Conservation (phyloP, 768 basidiomycete species). For the Tulasnella sp. region DNA sequence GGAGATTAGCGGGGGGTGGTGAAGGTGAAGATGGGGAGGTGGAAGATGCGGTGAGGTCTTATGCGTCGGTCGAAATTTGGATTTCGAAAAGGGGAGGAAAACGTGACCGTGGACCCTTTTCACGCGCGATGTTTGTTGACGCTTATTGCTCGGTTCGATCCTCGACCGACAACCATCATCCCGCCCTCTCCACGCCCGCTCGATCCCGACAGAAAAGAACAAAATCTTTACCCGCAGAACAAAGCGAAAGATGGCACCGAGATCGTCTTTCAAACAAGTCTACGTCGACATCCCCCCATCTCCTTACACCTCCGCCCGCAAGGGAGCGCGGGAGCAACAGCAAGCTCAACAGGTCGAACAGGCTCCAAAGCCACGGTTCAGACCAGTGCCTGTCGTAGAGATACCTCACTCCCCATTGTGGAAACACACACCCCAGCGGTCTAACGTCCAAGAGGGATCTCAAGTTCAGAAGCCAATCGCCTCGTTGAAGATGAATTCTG, state of each 20-base stretch:
- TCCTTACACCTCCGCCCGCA: constrained; percentile 43
- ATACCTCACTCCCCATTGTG: constrained; percentile 17
- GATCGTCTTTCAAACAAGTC: constrained; percentile 42
- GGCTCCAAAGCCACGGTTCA: constrained; percentile 53
- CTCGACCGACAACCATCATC: constrained; percentile 17
- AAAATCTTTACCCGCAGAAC: not conserved
- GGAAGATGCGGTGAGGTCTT: constrained; percentile 20
- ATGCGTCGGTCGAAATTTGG: constrained; percentile 13
- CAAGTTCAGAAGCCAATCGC: not conserved
- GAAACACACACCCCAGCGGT: not conserved
- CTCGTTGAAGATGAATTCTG: not conserved
- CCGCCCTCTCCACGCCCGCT: not conserved
- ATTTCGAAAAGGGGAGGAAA: constrained; percentile 18
- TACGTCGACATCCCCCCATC: constrained; percentile 65
- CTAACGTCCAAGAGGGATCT: not conserved
- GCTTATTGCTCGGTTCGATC: constrained; percentile 15
- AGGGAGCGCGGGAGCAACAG: constrained; percentile 2
- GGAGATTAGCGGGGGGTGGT: constrained; percentile 22
- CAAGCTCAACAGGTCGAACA: constrained; percentile 12
- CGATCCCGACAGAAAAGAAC: not conserved
- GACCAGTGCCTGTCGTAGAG: constrained; percentile 69
- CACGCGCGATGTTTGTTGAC: constrained; percentile 32
- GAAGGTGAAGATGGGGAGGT: constrained; percentile 6
- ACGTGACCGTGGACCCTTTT: not conserved
- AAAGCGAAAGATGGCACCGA: not conserved